These are phyloP conservation scores for Trichoderma simmonsii DNA, from an alignment of 2,329 filamentous ascomycete species.

Conservation along the genomic window DNA sequence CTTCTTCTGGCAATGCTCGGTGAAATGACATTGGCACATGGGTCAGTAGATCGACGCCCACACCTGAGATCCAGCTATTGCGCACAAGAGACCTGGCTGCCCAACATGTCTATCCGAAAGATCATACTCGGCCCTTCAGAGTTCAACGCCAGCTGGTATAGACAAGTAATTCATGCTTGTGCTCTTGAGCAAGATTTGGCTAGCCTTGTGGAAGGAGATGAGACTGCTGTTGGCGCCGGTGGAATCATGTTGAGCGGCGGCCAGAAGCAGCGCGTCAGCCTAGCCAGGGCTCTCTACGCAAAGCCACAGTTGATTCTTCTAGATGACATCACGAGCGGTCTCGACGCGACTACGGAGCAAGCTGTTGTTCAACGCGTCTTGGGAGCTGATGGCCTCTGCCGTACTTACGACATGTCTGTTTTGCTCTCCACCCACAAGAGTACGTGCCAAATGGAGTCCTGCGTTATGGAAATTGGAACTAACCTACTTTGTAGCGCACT, in stretches of 20 bases:
- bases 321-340: slow-evolving; percentile 35
- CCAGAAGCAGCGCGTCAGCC: slow-evolving; percentile 25
- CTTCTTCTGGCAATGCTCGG: slow-evolving; percentile 25
- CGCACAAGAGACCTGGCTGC: slow-evolving; percentile 27
- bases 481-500: no score
- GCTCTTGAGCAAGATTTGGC: slow-evolving; percentile 23
- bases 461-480: neutral
- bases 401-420: slow-evolving; percentile 32
- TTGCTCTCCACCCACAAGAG: slow-evolving; percentile 18
- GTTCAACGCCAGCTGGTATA: slow-evolving; percentile 33
- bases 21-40: slow-evolving; percentile 20
- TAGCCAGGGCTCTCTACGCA: slow-evolving; percentile 26
- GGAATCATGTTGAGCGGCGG: slow-evolving; percentile 29
- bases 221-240: slow-evolving; percentile 23
- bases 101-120: slow-evolving; percentile 25
- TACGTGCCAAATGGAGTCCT: neutral
- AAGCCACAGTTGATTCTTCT: slow-evolving; percentile 27
- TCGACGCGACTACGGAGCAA: slow-evolving; percentile 38
- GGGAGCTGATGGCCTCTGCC: no score
- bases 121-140: slow-evolving; percentile 30
- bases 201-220: slow-evolving; percentile 25
- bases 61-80: slow-evolving; percentile 11
- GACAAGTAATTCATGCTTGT: slow-evolving; percentile 25
- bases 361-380: slow-evolving; percentile 27
- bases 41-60: neutral